Evolutionary conservation across 2,329 filamentous ascomycete genomes (phyloP).

Genomic region (Epichloe scottii): DNA sequence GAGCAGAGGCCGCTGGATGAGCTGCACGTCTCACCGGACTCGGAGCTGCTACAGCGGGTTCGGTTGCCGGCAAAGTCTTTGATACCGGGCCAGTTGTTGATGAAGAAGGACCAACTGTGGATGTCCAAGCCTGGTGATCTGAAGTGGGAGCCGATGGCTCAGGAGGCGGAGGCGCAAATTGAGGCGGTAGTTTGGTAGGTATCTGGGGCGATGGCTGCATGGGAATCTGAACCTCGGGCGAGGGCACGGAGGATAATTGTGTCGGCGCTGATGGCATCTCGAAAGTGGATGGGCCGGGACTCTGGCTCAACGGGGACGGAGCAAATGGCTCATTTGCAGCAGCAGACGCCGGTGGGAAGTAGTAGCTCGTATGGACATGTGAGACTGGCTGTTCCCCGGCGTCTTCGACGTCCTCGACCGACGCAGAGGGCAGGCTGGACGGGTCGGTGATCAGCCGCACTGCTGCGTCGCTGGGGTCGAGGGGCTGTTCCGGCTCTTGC

Average conservation of each 20-base stretch:
- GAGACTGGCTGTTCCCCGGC: slow-evolving; percentile 21
- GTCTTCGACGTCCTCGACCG: slow-evolving; percentile 42
- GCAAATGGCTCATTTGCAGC: slow-evolving; percentile 16
- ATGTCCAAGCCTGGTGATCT: slow-evolving; percentile 11
- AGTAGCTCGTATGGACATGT: slow-evolving; percentile 15
- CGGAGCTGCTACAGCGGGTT: neutral
- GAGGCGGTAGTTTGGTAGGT: slow-evolving; percentile 13
- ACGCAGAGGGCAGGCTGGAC: slow-evolving; percentile 25
- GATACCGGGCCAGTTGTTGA: neutral
- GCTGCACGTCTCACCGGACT: slow-evolving; percentile 5
- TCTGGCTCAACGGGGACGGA: slow-evolving; percentile 23
- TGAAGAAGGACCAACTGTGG: slow-evolving; percentile 1
- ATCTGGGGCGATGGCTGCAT: slow-evolving; percentile 18
- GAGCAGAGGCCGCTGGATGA: slow-evolving; percentile 3
- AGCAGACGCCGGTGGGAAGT: slow-evolving; percentile 18
- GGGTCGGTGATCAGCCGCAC: slow-evolving; percentile 35
- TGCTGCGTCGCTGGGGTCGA: slow-evolving; percentile 55
- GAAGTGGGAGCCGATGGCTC: slow-evolving; percentile 5
- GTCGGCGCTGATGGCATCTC: slow-evolving; percentile 11
- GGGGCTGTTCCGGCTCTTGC: slow-evolving; percentile 24
- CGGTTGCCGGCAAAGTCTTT: neutral
- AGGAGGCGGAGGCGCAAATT: slow-evolving; percentile 12
- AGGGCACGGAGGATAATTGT: slow-evolving; percentile 9
- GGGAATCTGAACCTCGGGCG: slow-evolving; percentile 11
- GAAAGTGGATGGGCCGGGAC: slow-evolving; percentile 10